These are phyloP conservation scores for Angomonas deanei DNA, from an alignment of 208 protist species.

Conservation along the genomic window DNA sequence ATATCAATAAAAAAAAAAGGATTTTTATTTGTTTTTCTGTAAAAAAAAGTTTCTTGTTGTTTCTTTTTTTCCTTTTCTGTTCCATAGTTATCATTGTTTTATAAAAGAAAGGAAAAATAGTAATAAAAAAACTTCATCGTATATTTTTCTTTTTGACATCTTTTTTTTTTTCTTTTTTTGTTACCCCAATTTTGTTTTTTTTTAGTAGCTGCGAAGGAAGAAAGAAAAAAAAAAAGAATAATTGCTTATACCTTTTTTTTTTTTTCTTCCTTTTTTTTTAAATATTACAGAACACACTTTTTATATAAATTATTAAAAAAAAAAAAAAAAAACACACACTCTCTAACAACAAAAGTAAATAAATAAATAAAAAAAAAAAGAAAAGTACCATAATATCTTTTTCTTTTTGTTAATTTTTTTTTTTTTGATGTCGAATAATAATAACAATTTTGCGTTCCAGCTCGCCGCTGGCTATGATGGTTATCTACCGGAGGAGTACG, in stretches of 20 bases:
- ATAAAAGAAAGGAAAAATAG: not conserved
- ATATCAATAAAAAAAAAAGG: not conserved
- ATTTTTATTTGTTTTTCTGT: too few species aligned
- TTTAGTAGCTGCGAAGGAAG: not conserved
- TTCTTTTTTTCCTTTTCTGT: slow-evolving; percentile 2
- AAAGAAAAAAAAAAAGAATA: not conserved
- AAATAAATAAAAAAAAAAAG: slow-evolving; percentile 2
- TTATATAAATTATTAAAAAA: slow-evolving; percentile 2
- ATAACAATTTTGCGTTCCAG: not conserved
- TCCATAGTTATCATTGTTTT: not conserved
- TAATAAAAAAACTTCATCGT: not conserved
- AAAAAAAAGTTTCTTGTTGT: slow-evolving; percentile 1
- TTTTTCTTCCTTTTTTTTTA: not conserved
- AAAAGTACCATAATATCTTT: not conserved
- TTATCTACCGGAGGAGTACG: too few species aligned
- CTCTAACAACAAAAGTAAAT: not conserved
- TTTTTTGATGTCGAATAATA: not conserved
- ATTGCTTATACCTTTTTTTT: too few species aligned
- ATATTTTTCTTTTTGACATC: not conserved
- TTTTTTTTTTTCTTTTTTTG: not conserved
- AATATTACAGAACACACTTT: not conserved
- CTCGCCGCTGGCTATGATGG: too few species aligned
- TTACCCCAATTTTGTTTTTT: not conserved
- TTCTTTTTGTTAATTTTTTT: slow-evolving; percentile 4
- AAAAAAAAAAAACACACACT: not conserved